Evolutionary conservation across 805 yeast genomes (phyloP).

Genomic region (Sugiyamaella boreocaroliniensis): DNA sequence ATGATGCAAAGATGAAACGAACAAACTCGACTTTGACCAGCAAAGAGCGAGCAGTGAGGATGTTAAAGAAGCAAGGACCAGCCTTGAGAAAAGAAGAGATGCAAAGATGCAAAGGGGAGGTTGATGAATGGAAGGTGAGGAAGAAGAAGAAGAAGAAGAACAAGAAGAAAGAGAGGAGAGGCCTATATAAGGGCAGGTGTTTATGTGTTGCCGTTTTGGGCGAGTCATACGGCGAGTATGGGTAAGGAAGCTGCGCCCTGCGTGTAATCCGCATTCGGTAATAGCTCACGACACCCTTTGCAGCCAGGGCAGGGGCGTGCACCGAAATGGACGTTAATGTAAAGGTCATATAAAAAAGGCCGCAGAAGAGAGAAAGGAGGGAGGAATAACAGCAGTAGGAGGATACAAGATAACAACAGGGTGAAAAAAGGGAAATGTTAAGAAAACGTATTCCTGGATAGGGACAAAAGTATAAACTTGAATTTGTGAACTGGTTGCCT

Average conservation of each 20-base stretch:
- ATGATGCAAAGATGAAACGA: conserved; percentile 1
- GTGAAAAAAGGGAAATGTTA: too few species aligned
- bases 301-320: conserved; percentile 1
- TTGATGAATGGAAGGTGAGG: conserved; percentile 1
- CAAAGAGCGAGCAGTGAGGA: neutral
- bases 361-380: too few species aligned
- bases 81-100: conserved; percentile 24
- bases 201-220: neutral
- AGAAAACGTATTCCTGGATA: too few species aligned
- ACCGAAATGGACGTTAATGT: too few species aligned
- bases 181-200: neutral
- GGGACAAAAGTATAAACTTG: too few species aligned
- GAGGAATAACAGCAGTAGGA: too few species aligned
- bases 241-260: too few species aligned
- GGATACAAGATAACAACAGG: too few species aligned
- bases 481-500: too few species aligned
- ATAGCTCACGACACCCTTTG: neutral
- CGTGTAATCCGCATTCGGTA: neutral
- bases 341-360: too few species aligned
- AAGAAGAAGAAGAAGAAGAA: conserved; percentile 6
- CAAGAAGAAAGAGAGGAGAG: conserved; percentile 5
- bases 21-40: conserved; percentile 2
- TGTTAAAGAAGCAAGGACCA: conserved; percentile 24
- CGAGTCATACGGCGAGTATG: too few species aligned
- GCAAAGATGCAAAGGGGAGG: conserved; percentile 21